phyloP scores from a whole-genome alignment of 371 early-diverging fungal species.

The Apophysomyces ossiformis region DNA sequence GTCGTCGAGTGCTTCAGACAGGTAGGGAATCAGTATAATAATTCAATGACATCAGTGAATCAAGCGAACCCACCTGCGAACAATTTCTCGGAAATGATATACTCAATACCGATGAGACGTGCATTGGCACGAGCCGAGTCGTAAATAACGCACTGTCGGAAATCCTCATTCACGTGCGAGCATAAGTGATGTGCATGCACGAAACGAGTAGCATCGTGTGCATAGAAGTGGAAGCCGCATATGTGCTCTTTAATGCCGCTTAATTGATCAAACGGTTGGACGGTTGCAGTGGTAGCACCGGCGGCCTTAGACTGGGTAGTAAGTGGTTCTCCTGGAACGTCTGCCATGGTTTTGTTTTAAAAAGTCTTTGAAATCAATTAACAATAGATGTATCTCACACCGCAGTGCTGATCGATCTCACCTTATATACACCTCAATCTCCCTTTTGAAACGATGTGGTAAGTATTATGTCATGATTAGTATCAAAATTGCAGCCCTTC shows the following conservation, averaged over 20 bases:
- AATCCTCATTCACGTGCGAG: constrained; percentile 45
- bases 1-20: constrained; percentile 34
- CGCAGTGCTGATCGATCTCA: neutral
- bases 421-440: too few species aligned
- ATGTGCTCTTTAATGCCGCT: constrained; percentile 25
- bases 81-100: constrained; percentile 53
- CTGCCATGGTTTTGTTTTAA: too few species aligned
- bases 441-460: neutral
- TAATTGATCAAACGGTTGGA: constrained; percentile 9
- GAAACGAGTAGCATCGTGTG: constrained; percentile 42
- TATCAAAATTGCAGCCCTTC: too few species aligned
- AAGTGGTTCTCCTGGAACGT: constrained; percentile 13
- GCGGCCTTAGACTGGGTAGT: constrained; percentile 6
- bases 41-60: neutral
- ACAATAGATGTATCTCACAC: neutral
- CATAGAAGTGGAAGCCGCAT: constrained; percentile 36
- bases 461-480: neutral
- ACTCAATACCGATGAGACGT: constrained; percentile 57
- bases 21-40: neutral
- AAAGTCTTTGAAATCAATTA: neutral
- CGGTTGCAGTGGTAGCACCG: neutral
- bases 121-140: constrained; percentile 42
- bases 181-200: constrained; percentile 56
- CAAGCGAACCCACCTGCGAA: constrained; percentile 25
- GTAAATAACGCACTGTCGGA: constrained; percentile 60